A percentile compares a stretch with the other conserved stretches of the same genome.
Evolutionary conservation across 148 eudicot species (phyloP).

Genomic region (Diospyros lotus): DNA sequence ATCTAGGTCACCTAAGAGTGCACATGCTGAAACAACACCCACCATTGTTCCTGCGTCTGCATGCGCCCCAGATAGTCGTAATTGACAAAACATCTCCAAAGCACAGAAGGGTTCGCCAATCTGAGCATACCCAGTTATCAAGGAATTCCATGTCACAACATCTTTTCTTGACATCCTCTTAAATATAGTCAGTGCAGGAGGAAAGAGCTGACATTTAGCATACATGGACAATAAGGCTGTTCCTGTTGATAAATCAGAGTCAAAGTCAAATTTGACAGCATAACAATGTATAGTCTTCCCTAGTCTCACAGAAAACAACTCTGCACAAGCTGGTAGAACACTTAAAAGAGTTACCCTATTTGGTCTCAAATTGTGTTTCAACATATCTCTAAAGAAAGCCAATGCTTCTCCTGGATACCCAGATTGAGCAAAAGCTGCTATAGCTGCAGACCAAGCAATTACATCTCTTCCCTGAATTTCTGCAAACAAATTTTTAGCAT

Average conservation of each 20-base stretch:
- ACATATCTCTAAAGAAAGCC: slow-evolving; percentile 53
- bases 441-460: slow-evolving; percentile 68
- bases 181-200: slow-evolving; percentile 40
- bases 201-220: slow-evolving; percentile 49
- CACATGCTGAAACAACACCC: slow-evolving; percentile 57
- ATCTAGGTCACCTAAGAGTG: slow-evolving; percentile 42
- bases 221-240: slow-evolving; percentile 64
- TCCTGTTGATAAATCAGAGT: slow-evolving; percentile 34
- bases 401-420: slow-evolving; percentile 44
- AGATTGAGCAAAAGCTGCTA: slow-evolving; percentile 59
- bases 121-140: slow-evolving; percentile 64
- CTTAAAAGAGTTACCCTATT: slow-evolving; percentile 54
- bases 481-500: slow-evolving; percentile 42
- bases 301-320: slow-evolving; percentile 30
- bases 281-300: slow-evolving; percentile 74
- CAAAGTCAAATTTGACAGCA: slow-evolving; percentile 42
- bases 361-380: slow-evolving; percentile 44
- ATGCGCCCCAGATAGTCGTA: slow-evolving; percentile 35
- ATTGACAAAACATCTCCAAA: slow-evolving; percentile 36
- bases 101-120: slow-evolving; percentile 38
- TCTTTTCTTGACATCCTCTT: slow-evolving; percentile 39
- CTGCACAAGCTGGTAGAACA: slow-evolving; percentile 62
- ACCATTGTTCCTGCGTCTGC: slow-evolving; percentile 62
- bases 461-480: slow-evolving; percentile 53
- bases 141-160: slow-evolving; percentile 61